phyloP scores from a whole-genome alignment of 2,329 filamentous ascomycete genomes.

The Orbilia blumenaviensis region DNA sequence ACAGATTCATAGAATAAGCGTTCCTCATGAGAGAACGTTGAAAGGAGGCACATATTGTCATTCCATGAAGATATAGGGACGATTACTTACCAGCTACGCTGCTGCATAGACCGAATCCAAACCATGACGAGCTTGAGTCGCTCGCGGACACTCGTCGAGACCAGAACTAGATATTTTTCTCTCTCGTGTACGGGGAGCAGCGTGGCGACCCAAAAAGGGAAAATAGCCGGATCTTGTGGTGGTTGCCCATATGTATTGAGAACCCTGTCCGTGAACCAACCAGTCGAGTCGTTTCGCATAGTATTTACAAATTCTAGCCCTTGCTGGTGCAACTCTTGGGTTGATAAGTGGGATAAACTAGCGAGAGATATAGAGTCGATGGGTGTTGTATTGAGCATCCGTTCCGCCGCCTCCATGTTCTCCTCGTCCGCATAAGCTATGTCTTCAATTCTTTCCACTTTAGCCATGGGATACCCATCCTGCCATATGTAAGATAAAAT shows the following conservation, averaged over 20 bases:
- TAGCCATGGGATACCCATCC: conserved; percentile 82
- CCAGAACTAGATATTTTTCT: conserved; percentile 80
- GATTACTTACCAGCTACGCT: conserved; percentile 72
- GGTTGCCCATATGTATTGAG: conserved; percentile 79
- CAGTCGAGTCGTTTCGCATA: conserved; percentile 74
- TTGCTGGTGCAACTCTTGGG: conserved; percentile 73
- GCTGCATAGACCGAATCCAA: conserved; percentile 80
- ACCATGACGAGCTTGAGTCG: conserved; percentile 81
- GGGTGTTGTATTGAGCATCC: conserved; percentile 56
- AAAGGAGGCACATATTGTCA: not conserved
- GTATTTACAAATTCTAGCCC: conserved; percentile 73
- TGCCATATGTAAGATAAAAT: conserved; percentile 71
- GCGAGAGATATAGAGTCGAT: not conserved
- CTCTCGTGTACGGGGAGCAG: conserved; percentile 79
- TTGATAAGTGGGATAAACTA: conserved; percentile 67
- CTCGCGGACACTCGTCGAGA: conserved; percentile 78
- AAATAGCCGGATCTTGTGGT: conserved; percentile 77
- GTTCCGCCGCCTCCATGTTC: conserved; percentile 75
- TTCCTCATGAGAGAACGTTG: not conserved
- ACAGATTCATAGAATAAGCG: not conserved
- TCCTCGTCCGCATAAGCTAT: conserved; percentile 84
- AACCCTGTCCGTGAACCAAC: conserved; percentile 78
- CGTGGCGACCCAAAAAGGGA: conserved; percentile 91
- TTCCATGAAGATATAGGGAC: not conserved
- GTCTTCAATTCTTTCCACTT: conserved; percentile 80